Evolutionary conservation across 1,284 basidiomycete species (phyloP).

Genomic region (Puccinia triticina): DNA sequence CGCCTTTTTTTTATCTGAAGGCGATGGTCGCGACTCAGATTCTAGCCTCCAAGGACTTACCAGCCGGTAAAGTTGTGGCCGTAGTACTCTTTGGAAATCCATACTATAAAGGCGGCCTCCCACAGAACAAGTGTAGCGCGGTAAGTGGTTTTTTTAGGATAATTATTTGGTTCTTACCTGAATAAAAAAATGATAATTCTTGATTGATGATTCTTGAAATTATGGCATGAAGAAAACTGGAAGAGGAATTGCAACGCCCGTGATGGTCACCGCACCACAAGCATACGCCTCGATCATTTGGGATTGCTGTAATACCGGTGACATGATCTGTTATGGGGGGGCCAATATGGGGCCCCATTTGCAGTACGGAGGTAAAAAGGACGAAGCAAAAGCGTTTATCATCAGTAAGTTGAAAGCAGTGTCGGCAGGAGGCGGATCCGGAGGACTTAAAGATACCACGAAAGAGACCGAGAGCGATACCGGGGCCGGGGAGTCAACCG

Average conservation of each 20-base stretch:
- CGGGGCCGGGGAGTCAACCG: too few species aligned
- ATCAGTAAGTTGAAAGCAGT: not conserved
- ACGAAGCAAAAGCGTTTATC: not conserved
- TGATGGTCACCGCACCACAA: not conserved
- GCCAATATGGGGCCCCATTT: conserved; percentile 1
- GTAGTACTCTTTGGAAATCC: conserved; percentile 47
- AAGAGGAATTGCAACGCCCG: conserved; percentile 22
- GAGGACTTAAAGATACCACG: too few species aligned
- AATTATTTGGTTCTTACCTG: too few species aligned
- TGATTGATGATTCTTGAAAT: not conserved
- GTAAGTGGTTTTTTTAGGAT: conserved; percentile 16
- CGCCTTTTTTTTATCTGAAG: not conserved
- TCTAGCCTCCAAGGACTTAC: not conserved
- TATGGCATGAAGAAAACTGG: conserved; percentile 26
- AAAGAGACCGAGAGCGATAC: too few species aligned
- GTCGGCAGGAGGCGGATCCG: not conserved
- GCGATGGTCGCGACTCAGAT: conserved; percentile 44
- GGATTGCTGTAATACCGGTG: conserved; percentile 17
- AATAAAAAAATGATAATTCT: too few species aligned
- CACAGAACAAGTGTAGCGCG: conserved; percentile 36
- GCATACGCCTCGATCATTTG: not conserved
- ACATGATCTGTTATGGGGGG: conserved; percentile 29
- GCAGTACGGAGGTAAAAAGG: not conserved
- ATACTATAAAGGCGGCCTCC: not conserved
- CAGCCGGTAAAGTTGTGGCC: conserved; percentile 21